Conservation (phyloP, 495 filamentous ascomycete genomes). For the Chaetomium cochliodes region DNA sequence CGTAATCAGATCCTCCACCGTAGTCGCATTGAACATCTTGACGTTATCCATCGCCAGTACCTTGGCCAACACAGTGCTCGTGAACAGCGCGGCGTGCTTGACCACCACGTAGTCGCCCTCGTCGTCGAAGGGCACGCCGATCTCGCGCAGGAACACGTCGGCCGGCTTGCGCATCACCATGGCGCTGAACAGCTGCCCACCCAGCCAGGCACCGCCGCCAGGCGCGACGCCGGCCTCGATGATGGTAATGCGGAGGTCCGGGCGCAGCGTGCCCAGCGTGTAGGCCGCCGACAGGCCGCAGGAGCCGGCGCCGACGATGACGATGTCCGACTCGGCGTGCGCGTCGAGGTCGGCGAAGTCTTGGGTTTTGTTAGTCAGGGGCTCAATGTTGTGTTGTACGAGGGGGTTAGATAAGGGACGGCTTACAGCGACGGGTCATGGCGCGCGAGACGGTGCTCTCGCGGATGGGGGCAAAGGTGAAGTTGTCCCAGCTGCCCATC, state of each 20-base stretch:
- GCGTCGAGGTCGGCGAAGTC: constrained; percentile 83
- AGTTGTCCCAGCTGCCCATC: constrained; percentile 68
- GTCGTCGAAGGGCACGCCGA: constrained; percentile 83
- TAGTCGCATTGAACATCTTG: constrained; percentile 92
- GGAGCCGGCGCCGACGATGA: constrained; percentile 85
- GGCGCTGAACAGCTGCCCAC: constrained; percentile 86
- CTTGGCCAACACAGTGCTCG: constrained; percentile 75
- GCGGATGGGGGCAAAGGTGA: constrained; percentile 80
- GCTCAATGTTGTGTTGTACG: not conserved
- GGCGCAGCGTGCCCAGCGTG: constrained; percentile 76
- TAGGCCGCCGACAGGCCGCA: constrained; percentile 84
- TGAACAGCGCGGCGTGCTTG: constrained; percentile 91
- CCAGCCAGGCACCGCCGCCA: constrained; percentile 88
- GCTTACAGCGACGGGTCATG: constrained; percentile 73
- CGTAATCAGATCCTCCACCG: constrained; percentile 88
- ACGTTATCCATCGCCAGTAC: constrained; percentile 83
- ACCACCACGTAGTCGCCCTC: constrained; percentile 85
- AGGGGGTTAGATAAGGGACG: not conserved
- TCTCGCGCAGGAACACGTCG: constrained; percentile 73
- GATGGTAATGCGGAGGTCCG: constrained; percentile 88
- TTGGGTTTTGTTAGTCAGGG: not conserved
- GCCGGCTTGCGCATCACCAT: constrained; percentile 95
- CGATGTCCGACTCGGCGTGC: constrained; percentile 87
- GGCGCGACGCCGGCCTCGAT: constrained; percentile 84
- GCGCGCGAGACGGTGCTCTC: constrained; percentile 87